These are phyloP conservation scores for Endocalyx cinctus DNA, from an alignment of 2,329 filamentous ascomycete genomes.

Conservation along the genomic window DNA sequence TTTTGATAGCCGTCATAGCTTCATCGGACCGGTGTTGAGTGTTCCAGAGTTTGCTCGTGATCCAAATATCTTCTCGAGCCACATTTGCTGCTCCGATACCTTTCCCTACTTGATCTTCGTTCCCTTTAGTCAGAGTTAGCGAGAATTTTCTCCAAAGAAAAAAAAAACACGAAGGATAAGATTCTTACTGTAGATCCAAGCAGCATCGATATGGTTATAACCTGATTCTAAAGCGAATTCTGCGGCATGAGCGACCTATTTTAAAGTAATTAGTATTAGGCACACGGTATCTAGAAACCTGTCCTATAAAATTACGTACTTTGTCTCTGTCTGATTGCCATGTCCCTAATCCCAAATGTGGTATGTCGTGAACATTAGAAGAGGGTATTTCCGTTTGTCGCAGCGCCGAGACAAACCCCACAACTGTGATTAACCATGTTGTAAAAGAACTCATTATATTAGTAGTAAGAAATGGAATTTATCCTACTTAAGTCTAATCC, in stretches of 20 bases:
- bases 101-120: conserved; percentile 45
- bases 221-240: conserved; percentile 23
- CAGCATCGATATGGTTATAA: conserved; percentile 26
- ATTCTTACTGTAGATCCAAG: conserved; percentile 22
- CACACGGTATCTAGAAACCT: background rate
- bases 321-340: conserved; percentile 24
- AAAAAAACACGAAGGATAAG: background rate
- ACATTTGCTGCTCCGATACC: conserved; percentile 43
- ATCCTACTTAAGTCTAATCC: no score
- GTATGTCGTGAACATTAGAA: conserved; percentile 18
- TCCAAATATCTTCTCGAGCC: conserved; percentile 48
- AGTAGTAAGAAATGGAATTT: no score
- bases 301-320: conserved; percentile 4
- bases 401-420: no score
- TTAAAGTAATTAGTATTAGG: background rate
- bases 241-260: conserved; percentile 23
- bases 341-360: conserved; percentile 24
- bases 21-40: conserved; percentile 22
- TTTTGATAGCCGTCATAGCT: conserved; percentile 41
- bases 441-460: no score
- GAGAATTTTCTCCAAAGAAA: background rate
- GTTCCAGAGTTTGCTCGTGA: conserved; percentile 38
- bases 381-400: no score
- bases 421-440: no score
- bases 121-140: conserved; percentile 16